Conservation (phyloP, 306 rosid species). For the Betula pendula region DNA sequence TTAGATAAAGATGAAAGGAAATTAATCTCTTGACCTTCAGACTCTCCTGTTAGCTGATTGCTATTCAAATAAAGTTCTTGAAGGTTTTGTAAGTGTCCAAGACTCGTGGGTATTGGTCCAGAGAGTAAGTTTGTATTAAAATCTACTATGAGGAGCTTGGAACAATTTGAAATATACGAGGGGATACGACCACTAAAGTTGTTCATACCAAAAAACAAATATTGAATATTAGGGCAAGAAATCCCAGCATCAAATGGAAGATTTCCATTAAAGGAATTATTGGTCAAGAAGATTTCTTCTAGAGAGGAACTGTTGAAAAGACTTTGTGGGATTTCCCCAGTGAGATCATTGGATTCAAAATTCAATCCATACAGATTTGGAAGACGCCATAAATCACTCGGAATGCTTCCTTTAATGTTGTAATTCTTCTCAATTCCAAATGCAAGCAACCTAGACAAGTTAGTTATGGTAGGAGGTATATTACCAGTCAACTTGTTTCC, state of each 20-base stretch:
- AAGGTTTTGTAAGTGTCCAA: neutral
- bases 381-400: neutral
- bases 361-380: neutral
- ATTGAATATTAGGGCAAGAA: neutral
- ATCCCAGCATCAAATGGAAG: neutral
- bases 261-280: neutral
- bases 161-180: neutral
- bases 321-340: neutral
- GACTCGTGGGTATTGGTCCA: neutral
- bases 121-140: neutral
- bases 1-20: neutral
- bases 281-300: fast-evolving
- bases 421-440: fast-evolving
- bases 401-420: neutral
- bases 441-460: neutral
- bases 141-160: neutral
- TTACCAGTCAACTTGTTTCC: neutral
- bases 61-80: neutral
- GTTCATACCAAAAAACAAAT: neutral
- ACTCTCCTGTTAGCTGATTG: neutral
- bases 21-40: neutral
- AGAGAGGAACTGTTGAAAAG: neutral
- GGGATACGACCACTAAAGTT: neutral
- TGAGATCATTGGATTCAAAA: neutral
- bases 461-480: neutral